These are phyloP conservation scores for Diplodia mutila DNA, from an alignment of 2,329 filamentous ascomycete species.

Conservation along the genomic window DNA sequence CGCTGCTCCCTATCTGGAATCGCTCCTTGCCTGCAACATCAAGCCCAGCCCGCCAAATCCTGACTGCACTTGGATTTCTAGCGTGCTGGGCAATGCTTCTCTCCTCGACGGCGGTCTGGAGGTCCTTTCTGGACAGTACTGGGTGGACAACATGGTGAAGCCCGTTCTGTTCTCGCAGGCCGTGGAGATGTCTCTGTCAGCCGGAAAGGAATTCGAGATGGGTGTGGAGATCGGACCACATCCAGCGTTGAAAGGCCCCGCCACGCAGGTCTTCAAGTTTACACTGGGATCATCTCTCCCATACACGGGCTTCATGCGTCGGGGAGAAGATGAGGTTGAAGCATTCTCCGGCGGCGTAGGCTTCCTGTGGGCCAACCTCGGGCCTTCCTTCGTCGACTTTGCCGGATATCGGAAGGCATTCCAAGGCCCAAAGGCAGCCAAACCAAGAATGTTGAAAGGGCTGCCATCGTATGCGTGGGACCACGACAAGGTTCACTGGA, in stretches of 20 bases:
- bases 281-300: conserved; percentile 28
- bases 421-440: not conserved
- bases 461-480: conserved; percentile 26
- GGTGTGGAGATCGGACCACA: conserved; percentile 54
- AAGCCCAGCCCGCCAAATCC: not conserved
- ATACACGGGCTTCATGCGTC: conserved; percentile 32
- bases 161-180: conserved; percentile 49
- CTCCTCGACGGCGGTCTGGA: not conserved
- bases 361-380: conserved; percentile 28
- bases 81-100: not conserved
- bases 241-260: conserved; percentile 49
- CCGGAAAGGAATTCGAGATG: conserved; percentile 38
- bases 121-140: conserved; percentile 43
- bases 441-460: not conserved
- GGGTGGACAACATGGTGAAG: conserved; percentile 52
- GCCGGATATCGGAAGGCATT: not conserved
- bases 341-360: conserved; percentile 31
- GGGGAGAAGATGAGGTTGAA: conserved; percentile 34
- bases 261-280: conserved; percentile 40
- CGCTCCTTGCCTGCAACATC: conserved; percentile 7
- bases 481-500: conserved; percentile 25
- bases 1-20: not conserved
- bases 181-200: conserved; percentile 23
- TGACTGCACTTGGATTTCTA: not conserved
- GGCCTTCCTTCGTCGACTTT: conserved; percentile 7